phyloP scores from a whole-genome alignment of 257 asterid genomes.

The Asclepias syriaca region DNA sequence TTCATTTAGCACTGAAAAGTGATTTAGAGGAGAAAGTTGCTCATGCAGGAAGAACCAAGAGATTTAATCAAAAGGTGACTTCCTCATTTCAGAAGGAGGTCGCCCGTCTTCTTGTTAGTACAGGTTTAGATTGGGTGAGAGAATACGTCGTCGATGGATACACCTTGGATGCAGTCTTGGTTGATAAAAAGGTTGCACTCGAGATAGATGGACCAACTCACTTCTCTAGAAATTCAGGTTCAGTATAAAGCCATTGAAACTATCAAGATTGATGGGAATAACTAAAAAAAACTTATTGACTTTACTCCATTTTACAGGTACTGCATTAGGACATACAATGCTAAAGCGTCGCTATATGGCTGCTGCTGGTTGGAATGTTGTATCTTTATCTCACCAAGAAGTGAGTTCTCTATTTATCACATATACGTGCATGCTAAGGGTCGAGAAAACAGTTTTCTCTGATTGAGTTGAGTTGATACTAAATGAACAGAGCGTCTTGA shows the following conservation, averaged over 20 bases:
- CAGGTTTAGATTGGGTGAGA: constrained; percentile 84
- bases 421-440: neutral
- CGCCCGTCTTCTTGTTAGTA: constrained; percentile 77
- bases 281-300: neutral
- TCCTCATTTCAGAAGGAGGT: constrained; percentile 97
- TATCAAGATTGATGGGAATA: neutral
- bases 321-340: constrained; percentile 81
- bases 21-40: constrained; percentile 55
- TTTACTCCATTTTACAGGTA: constrained; percentile 41
- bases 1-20: constrained; percentile 42
- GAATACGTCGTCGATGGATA: constrained; percentile 73
- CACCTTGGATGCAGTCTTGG: constrained; percentile 78
- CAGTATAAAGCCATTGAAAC: constrained; percentile 10
- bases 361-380: constrained; percentile 88
- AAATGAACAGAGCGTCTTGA: neutral
- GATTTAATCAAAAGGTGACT: constrained; percentile 71
- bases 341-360: constrained; percentile 70
- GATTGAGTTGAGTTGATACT: neutral
- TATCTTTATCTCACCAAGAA: constrained; percentile 63
- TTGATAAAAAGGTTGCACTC: constrained; percentile 70
- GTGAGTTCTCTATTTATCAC: constrained; percentile 37
- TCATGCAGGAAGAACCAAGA: constrained; percentile 65
- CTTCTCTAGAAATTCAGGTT: constrained; percentile 93
- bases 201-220: constrained; percentile 97
- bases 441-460: neutral